phyloP scores from a whole-genome alignment of 2,329 filamentous ascomycete genomes.

The Fusarium sp. region DNA sequence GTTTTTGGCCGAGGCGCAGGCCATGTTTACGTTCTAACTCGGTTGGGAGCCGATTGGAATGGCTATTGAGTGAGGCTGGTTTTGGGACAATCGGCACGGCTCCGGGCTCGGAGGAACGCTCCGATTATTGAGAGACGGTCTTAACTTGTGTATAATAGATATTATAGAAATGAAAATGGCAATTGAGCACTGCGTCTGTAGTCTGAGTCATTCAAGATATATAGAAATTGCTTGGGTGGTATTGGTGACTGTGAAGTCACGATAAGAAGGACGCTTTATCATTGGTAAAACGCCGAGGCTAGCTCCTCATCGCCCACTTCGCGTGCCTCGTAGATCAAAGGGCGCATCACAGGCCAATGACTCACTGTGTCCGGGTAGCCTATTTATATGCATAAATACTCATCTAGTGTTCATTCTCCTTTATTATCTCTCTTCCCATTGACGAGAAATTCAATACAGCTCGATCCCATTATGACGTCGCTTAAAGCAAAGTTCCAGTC shows the following conservation, averaged over 20 bases:
- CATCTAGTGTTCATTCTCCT: accelerated
- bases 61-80: not conserved
- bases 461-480: not conserved
- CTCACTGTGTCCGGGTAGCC: not conserved
- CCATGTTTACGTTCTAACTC: not conserved
- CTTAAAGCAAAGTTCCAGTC: not conserved
- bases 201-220: accelerated
- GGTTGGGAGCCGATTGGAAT: no score
- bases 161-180: accelerated
- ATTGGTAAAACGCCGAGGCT: not conserved
- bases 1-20: not conserved
- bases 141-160: not conserved
- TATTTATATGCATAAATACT: not conserved
- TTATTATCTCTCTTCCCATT: accelerated
- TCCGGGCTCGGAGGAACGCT: not conserved
- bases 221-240: accelerated
- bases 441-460: accelerated
- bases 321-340: not conserved
- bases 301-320: not conserved
- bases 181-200: not conserved
- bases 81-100: not conserved
- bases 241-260: not conserved
- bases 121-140: accelerated
- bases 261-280: accelerated
- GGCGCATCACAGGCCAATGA: not conserved